Percentiles rank a stretch among this genome's conserved stretches.
Evolutionary conservation across 208 protist genomes (phyloP).

Genomic region (Trypanosoma cruzi): DNA sequence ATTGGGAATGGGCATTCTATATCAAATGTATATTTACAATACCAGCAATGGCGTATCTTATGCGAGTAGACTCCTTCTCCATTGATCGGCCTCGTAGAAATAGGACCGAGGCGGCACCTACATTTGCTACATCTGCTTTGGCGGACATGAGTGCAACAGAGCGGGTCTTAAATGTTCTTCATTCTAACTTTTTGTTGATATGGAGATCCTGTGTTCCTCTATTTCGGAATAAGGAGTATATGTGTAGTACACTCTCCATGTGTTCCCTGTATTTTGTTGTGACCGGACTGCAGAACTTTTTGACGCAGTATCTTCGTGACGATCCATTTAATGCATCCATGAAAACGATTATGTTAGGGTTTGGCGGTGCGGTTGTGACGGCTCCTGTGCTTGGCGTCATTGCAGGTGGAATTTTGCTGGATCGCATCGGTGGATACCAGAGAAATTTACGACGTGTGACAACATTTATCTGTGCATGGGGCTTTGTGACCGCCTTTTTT

Average conservation of each 20-base stretch:
- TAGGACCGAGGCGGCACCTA: background rate
- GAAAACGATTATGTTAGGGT: constrained; percentile 81
- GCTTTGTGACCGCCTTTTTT: constrained; percentile 51
- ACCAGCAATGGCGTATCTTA: constrained; percentile 61
- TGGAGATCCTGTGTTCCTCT: constrained; percentile 36
- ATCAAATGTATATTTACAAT: constrained; percentile 80
- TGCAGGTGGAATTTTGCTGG: constrained; percentile 79
- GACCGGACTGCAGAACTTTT: constrained; percentile 89
- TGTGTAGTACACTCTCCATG: constrained; percentile 81
- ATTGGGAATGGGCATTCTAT: constrained; percentile 87
- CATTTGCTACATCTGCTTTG: background rate
- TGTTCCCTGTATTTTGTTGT: constrained; percentile 92
- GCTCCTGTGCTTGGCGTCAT: constrained; percentile 88
- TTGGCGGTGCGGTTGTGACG: constrained; percentile 75
- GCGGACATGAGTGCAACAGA: constrained; percentile 3
- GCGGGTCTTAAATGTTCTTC: constrained; percentile 21
- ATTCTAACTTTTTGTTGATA: constrained; percentile 15
- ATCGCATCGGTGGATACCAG: constrained; percentile 86
- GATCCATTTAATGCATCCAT: constrained; percentile 81
- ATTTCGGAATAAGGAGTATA: constrained; percentile 66
- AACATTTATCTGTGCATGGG: constrained; percentile 58
- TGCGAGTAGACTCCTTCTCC: constrained; percentile 44
- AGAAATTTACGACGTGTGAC: constrained; percentile 64
- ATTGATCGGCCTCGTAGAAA: constrained; percentile 45
- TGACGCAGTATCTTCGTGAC: constrained; percentile 90